Evolutionary conservation across 257 asterid genomes (phyloP), one percentile per base, ranked within the genome.

Genomic region (Solanum neorickii): DNA sequence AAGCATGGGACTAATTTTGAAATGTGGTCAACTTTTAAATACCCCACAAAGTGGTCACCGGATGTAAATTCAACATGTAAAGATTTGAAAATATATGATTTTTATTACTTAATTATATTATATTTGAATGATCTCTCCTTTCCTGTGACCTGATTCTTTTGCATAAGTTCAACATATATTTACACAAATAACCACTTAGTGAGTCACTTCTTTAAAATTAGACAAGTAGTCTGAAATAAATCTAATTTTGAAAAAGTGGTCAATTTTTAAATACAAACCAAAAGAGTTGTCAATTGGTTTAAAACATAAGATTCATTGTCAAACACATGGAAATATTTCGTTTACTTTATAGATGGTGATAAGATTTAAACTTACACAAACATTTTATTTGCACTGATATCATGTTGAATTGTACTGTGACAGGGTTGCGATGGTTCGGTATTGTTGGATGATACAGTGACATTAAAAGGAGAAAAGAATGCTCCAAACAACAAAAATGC

Each of bases 341-440:
- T 76, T 42, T 21, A 2, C 12, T 42, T n/a, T 42, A 14, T 27
- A 3, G 9, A 47, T 78, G 65, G 0, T 0, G 0, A 12, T 76
- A 44, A 0, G 39, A 77, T 77, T 42, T 77, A 13, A 76, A 77
- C 3, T 5, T 8, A 3, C 6, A 0, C 6, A 0, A 27, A 3
- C 0, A 0, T 78, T 12, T 78, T 23, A 18, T 10, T 0, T 29
- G 4, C 0, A 0, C 9, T 80, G 0, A 27, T 47, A 29, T 1
- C 15, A 47, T 47, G 7, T 47, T 46, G 12, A 47, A 0, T 47
- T 47, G 3, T 47, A 33, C 35, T 33, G 11, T 80, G 2, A 56
- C 91, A 96, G 99, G 98, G 98, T 1, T 95, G 99, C 20, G 98
- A 95, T 92, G 99, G 92, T 39, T 94, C 98, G 10, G 94, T 96